Base-by-base conservation (phyloP, 2,329 filamentous ascomycete species). In the Xylaria sp. region DNA sequence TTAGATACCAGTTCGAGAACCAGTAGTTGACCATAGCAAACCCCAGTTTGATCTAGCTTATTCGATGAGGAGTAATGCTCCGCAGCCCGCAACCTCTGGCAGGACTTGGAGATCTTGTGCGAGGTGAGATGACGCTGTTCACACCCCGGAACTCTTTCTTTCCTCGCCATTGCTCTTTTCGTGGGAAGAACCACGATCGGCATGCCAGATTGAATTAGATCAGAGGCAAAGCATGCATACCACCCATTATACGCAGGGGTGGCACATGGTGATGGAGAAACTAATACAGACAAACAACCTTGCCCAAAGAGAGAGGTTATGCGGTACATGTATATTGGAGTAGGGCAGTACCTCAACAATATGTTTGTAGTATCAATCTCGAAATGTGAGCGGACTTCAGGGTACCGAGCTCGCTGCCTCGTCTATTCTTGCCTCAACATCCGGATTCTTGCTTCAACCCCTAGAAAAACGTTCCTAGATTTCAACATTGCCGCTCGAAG, bases 41-140 rank as follows among this genome's bases (percentile, higher is more conserved):
- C 42, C 54, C 52, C 47, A 58, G 52, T 43, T 57, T 49, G 28
- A 53, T 61, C 68, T 63, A 60, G 49, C 60, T 46, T 49, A 51
- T 37, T 63, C 52, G 57, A 60, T 64, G 66, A 55, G 59, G 65
- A 61, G 70, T 69, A 65, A 64, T 69, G 69, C 70, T 69, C 70
- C 67, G 73, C 71, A 74, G 72, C 70, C 71, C 74, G 72, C 72
- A 72, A 65, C 69, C 60, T 62, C 72, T 70, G 70, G 73, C 73
- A 72, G 71, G 65, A 72, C 73, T 75, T 69, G 68, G 71, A 81
- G 81, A 83, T 83, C 80, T 82, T 80, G 82, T 83, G 75, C 71
- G 73, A 83, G 78, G 78, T 82, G 80, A 82, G 77, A 76, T 70
- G 74, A 81, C 77, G 78, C 73, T 73, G 73, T 64, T 63, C 69